phyloP scores from a whole-genome alignment of 2,329 filamentous ascomycete genomes.

The Orbilia oligospora region DNA sequence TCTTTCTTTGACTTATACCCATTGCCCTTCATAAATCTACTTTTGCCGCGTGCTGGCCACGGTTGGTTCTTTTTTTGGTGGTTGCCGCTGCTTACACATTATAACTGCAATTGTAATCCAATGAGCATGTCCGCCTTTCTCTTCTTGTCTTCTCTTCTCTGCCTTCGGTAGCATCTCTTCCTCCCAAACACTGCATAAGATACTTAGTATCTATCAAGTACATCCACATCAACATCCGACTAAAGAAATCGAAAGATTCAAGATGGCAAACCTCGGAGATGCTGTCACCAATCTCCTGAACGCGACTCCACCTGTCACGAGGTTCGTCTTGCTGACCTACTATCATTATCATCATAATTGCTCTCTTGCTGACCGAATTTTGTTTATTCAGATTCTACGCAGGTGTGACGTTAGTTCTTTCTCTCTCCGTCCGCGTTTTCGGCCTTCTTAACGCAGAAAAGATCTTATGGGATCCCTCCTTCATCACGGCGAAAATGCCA shows the following conservation, averaged over 20 bases:
- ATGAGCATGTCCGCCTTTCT: constrained; percentile 16
- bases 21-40: not conserved
- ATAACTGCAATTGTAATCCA: not conserved
- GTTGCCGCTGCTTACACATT: not conserved
- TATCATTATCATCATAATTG: not conserved
- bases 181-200: constrained; percentile 6
- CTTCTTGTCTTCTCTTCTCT: constrained; percentile 20
- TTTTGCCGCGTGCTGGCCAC: constrained; percentile 16
- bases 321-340: constrained; percentile 40
- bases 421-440: constrained; percentile 33
- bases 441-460: constrained; percentile 29
- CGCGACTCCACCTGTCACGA: constrained; percentile 53
- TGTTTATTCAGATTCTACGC: constrained; percentile 41
- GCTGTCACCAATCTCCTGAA: constrained; percentile 43
- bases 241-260: constrained; percentile 1
- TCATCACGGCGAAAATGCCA: constrained; percentile 50
- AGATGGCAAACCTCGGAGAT: constrained; percentile 52
- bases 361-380: not conserved
- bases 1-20: not conserved
- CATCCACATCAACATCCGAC: not conserved
- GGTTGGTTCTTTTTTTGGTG: constrained; percentile 8
- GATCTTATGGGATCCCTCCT: constrained; percentile 47
- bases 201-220: not conserved
- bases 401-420: constrained; percentile 38
- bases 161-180: constrained; percentile 31